These are phyloP conservation scores for Corylus heterophylla DNA, from an alignment of 306 rosid genomes.

Conservation along the genomic window DNA sequence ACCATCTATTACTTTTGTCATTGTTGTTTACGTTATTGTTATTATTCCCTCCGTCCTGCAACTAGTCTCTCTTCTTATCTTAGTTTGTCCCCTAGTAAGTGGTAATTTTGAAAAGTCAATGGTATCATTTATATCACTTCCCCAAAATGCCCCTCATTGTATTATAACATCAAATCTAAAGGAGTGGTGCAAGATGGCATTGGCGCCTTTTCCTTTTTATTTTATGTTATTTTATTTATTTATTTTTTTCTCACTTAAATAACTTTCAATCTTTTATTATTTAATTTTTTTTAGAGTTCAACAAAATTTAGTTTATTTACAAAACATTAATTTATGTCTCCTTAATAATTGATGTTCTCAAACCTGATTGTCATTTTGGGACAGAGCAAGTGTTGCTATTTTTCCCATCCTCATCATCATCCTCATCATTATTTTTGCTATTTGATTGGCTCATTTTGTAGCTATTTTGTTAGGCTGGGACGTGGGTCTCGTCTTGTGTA, in stretches of 20 bases:
- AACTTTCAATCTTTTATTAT: not conserved
- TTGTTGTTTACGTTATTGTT: not conserved
- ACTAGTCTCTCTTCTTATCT: not conserved
- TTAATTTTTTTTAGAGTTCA: not conserved
- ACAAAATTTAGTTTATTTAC: not conserved
- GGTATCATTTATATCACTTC: not conserved
- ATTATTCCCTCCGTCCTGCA: not conserved
- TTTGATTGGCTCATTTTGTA: not conserved
- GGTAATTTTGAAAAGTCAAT: not conserved
- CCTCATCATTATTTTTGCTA: not conserved
- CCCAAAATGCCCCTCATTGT: not conserved
- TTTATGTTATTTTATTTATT: too few species aligned
- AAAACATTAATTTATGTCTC: not conserved
- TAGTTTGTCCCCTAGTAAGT: not conserved
- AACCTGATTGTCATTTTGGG: not conserved
- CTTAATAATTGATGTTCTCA: not conserved
- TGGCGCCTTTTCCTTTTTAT: not conserved
- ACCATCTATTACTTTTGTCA: not conserved
- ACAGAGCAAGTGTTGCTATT: not conserved
- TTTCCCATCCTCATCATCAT: not conserved
- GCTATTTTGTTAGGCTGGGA: not conserved
- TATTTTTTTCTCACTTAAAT: not conserved
- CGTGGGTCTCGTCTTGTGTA: conserved; percentile 7
- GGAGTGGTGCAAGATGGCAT: not conserved
- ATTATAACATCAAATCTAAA: not conserved